Evolutionary conservation across 1,284 basidiomycete genomes (phyloP), one percentile per base, ranked within the genome.

Genomic region (Boletus semigastroideus): DNA sequence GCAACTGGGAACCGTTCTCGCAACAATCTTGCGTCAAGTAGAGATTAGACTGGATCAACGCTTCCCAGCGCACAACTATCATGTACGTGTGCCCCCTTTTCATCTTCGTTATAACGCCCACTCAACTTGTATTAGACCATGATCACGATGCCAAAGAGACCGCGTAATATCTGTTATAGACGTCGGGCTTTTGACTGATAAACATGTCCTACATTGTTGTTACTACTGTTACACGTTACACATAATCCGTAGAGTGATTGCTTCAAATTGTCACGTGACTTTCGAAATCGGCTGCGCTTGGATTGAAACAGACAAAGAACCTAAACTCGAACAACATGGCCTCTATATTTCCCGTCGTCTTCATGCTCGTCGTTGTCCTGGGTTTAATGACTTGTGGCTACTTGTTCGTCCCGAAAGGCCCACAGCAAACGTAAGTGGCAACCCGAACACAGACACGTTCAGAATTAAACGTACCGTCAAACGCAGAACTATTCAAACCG

Each of bases 61-160:
- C 34, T 77, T 99, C 55, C 94, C 97, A 3, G 78, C 79, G 42
- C 86, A 94, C 52, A 94, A 99, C 72, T 99, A 95, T 72, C 85
- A 89, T 59, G 92, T 93, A 72, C 51, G 90, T 80, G 16, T 47
- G 5, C n/a, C n/a, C 16, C 16, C 22, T 25, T 25, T 25, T 33
- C 8, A 33, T 5, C 36, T 40, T 20, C 42, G n/a, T 20, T 27
- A 22, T 16, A 19, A 22, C 8, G 3, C 9, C 19, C 53, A 6
- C 51, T 60, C 25, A 59, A 14, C 2, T n/a, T 45, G 49, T 11
- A 43, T 27, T 57, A 86, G 78, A 85, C 83, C 27, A 87, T 90
- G 87, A 83, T 90, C 54, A 84, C 86, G 33, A 78, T 85, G 59
- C 87, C 87, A 27, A 74, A 74, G 53, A 64, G 72, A 55, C 80